Base-by-base conservation (phyloP, 2,329 filamentous ascomycete species). In the Aureobasidium sp. region DNA sequence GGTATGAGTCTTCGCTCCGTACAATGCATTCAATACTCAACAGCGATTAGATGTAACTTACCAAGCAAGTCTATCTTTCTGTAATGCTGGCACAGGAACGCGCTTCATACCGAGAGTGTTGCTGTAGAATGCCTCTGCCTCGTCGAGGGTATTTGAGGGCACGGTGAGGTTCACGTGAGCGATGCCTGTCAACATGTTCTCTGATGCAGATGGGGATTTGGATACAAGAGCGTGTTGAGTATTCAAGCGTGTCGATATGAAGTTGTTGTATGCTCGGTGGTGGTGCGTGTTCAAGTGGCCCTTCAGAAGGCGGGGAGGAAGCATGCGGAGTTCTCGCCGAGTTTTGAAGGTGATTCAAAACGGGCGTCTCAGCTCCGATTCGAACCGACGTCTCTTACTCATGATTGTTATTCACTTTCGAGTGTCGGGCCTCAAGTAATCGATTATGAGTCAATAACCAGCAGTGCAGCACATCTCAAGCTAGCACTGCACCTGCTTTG, bases 161-260 rank as follows among this genome's bases (percentile, higher is more conserved):
- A 86, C 81, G n/a, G 80, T 77, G 51, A 86, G 74, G 69, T 86
- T 86, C 64, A 86, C 74, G 72, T 85, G 82, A 2, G 81, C 79
- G 57, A 85, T 73, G 39, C 81, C 79, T 41, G 77, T 75, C 67
- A 85, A 84, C 77, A 82, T 52, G n/a, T 52, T 10, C 9, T 9
- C 1, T 12, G 5, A 20, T 20, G 12, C 9, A 32, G 8, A 1
- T 1, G 8, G 7, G 2, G 4, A 9, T 32, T 7, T 12, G 27
- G 27, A n/a, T 27, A n/a, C 8, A 12, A 2, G 27, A 48, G 15
- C n/a, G 15, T 32, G 7, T 13, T 34, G 15, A 27, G 26, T n/a
- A 12, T 4, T 12, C 4, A 3, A 34, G 29, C 10, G 10, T 8
- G 43, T 27, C n/a, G 46, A 5, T 17, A 41, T 29, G 46, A 10